Base-by-base conservation (phyloP, 805 yeast genomes). In the Myxozyma neglecta region DNA sequence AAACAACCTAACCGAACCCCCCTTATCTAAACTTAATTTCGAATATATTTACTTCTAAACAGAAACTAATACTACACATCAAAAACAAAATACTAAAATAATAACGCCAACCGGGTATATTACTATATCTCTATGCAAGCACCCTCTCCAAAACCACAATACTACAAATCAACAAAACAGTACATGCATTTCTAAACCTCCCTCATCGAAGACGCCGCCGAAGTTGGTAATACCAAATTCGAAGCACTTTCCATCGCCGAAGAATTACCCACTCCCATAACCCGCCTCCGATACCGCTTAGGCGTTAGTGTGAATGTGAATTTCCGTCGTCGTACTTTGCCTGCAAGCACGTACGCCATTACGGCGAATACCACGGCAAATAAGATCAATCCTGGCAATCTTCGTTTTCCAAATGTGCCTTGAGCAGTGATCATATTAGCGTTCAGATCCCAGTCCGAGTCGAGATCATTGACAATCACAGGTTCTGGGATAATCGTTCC, bases 351-450 rank as follows among this genome's bases (percentile, higher is more conserved):
- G 32, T 47, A 57, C 35, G 60, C 65, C 65, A 63, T 57, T 42
- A 57, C 32, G 18, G 49, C n/a, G 32, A 64, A 62, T 1, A 64
- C 55, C 32, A 48, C 6, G 13, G 57, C 60, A 46, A 64, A 64
- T 53, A 64, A 18, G 18, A 64, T n/a, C 46, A 64, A 39, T 1
- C 67, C 67, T 5, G 67, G 67, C 20, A 64, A 6, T 20, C 67
- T 49, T 24, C 67, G 48, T 14, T 58, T 56, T 9, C 60, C 53
- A 18, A 61, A 52, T 13, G 67, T 54, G 18, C 63, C 57, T 49
- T 62, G 63, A 11, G 57, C 9, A 8, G 66, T 35, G 11, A 58
- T 35, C 13, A 49, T 37, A 10, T 51, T 18, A 10, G 39, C 47
- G 32, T 53, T 59, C 14, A 57, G 34, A 7, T 53, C 52, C 34